Evolutionary conservation across 140 eudicot species (phyloP).

Genomic region (Ambrosia hybrid): DNA sequence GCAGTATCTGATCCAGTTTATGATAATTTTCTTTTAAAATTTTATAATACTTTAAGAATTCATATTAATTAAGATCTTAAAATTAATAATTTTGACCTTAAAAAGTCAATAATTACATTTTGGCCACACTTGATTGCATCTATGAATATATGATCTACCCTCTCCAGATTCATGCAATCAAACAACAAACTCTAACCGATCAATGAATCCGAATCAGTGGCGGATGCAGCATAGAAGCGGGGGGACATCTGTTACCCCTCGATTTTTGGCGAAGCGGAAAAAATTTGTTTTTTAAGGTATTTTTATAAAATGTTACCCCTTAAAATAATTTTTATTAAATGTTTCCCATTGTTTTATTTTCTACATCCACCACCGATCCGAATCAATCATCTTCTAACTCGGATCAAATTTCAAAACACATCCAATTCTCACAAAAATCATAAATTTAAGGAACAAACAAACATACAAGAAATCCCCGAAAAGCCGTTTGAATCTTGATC

Average conservation of each 20-base stretch:
- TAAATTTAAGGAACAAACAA: neutral
- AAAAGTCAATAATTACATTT: neutral
- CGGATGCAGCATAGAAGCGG: no score
- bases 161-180: conserved; percentile 39
- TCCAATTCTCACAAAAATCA: neutral
- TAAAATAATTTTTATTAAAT: no score
- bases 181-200: neutral
- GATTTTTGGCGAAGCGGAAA: no score
- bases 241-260: no score
- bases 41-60: neutral
- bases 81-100: neutral
- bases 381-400: neutral
- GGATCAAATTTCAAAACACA: neutral
- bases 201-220: neutral
- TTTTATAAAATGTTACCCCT: no score
- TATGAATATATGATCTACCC: no score
- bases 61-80: neutral
- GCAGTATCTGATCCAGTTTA: conserved; percentile 10
- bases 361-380: no score
- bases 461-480: conserved; percentile 74
- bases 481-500: conserved; percentile 73
- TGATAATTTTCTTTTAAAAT: neutral
- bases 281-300: no score
- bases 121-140: neutral
- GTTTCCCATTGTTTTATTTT: no score